phyloP scores from a whole-genome alignment of 2,329 filamentous ascomycete species.

The Diaporthe destruens region DNA sequence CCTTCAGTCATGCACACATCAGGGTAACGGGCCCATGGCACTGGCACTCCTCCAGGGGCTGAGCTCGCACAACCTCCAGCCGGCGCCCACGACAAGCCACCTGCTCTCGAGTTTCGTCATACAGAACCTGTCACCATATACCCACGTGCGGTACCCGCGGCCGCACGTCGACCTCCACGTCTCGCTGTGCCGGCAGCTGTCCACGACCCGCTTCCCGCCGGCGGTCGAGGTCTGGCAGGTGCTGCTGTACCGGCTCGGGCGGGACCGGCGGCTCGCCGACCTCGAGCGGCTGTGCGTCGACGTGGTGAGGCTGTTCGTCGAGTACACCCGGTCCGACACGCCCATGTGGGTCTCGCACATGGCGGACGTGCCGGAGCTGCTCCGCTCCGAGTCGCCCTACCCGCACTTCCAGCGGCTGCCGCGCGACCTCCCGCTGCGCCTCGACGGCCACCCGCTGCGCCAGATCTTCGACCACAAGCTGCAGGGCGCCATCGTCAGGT shows the following conservation, averaged over 20 bases:
- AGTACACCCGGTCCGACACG: slow-evolving; percentile 46
- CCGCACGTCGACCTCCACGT: slow-evolving; percentile 49
- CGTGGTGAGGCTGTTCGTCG: slow-evolving; percentile 56
- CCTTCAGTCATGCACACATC: slow-evolving; percentile 48
- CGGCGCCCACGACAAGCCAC: slow-evolving; percentile 45
- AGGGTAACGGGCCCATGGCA: slow-evolving; percentile 46
- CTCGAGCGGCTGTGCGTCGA: slow-evolving; percentile 59
- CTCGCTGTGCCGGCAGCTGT: slow-evolving; percentile 52
- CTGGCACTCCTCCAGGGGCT: slow-evolving; percentile 55
- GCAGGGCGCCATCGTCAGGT: slow-evolving; percentile 57
- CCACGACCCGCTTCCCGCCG: slow-evolving; percentile 56
- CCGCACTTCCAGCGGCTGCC: slow-evolving; percentile 53
- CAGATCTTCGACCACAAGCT: slow-evolving; percentile 58
- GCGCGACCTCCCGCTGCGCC: slow-evolving; percentile 56
- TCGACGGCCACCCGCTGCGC: slow-evolving; percentile 60
- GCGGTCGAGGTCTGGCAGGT: slow-evolving; percentile 57
- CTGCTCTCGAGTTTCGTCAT: slow-evolving; percentile 49
- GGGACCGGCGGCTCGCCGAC: slow-evolving; percentile 58
- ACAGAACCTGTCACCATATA: slow-evolving; percentile 45
- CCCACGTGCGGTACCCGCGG: neutral
- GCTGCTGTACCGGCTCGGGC: slow-evolving; percentile 59
- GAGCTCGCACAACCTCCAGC: slow-evolving; percentile 50
- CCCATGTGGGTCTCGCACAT: slow-evolving; percentile 58
- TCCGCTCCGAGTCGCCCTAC: slow-evolving; percentile 48
- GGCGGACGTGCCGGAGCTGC: slow-evolving; percentile 56